Evolutionary conservation across 805 yeast genomes (phyloP).

Genomic region (Suhomyces prunicola): DNA sequence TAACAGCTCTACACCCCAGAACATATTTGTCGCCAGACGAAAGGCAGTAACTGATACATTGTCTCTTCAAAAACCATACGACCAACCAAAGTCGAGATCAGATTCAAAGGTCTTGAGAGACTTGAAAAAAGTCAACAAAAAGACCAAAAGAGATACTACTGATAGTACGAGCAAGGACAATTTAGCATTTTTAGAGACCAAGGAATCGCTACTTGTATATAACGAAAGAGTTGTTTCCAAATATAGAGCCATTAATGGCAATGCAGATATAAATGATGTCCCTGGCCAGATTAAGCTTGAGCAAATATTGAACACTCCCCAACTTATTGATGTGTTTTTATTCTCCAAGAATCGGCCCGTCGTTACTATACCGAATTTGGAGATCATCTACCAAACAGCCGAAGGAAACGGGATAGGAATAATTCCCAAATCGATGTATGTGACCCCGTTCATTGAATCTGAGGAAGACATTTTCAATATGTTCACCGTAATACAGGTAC

Average conservation of each 20-base stretch:
- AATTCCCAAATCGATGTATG: slow-evolving; percentile 21
- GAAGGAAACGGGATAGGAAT: slow-evolving; percentile 40
- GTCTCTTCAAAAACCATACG: not conserved
- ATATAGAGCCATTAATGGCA: not conserved
- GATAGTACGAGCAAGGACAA: slow-evolving; percentile 27
- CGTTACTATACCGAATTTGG: slow-evolving; percentile 9
- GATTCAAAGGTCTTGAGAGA: slow-evolving; percentile 5
- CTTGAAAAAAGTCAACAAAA: slow-evolving; percentile 12
- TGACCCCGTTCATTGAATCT: slow-evolving; percentile 9
- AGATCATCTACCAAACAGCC: slow-evolving; percentile 24
- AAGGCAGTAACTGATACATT: not conserved
- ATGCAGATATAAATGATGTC: not conserved
- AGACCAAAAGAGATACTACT: slow-evolving; percentile 29
- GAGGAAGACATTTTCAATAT: slow-evolving; percentile 12
- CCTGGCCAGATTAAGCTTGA: slow-evolving; percentile 5
- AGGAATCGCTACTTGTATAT: slow-evolving; percentile 14
- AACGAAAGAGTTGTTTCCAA: not conserved
- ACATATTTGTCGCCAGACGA: slow-evolving; percentile 1
- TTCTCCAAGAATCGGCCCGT: slow-evolving; percentile 21
- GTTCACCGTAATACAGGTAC: slow-evolving; percentile 29
- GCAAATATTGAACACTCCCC: slow-evolving; percentile 18
- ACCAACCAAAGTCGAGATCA: not conserved
- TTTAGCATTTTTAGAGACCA: slow-evolving; percentile 24
- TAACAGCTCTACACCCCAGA: not conserved
- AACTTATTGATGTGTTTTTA: slow-evolving; percentile 21